These are phyloP conservation scores for Saccharomycopsis sp. DNA, from an alignment of 805 yeast genomes.

Conservation along the genomic window DNA sequence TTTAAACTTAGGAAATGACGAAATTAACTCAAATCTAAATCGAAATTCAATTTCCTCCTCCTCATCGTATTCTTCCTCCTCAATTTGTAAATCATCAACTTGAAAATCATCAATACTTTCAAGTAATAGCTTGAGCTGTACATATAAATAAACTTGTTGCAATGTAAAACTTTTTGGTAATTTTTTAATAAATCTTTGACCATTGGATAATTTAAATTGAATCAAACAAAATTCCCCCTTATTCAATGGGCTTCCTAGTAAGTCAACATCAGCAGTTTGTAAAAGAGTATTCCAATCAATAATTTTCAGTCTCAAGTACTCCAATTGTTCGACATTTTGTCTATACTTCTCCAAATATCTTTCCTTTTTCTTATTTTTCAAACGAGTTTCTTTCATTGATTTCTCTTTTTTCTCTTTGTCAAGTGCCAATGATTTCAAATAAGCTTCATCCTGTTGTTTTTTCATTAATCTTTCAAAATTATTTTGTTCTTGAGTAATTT, in stretches of 20 bases:
- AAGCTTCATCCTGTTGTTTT: constrained; percentile 62
- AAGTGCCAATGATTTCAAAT: constrained; percentile 47
- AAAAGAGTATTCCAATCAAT: constrained; percentile 3
- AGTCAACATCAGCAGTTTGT: constrained; percentile 1
- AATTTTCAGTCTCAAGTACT: constrained; percentile 12
- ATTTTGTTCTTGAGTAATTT: constrained; percentile 54
- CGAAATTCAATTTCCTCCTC: neutral
- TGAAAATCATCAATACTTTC: neutral
- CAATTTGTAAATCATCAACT: neutral
- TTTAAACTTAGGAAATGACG: constrained; percentile 57
- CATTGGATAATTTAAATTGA: constrained; percentile 50
- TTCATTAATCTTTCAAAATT: constrained; percentile 50
- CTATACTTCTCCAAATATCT: constrained; percentile 16
- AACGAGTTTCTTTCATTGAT: constrained; percentile 27
- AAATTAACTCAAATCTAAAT: constrained; percentile 42
- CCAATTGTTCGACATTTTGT: constrained; percentile 15
- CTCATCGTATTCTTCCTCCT: neutral
- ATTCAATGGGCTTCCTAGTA: constrained; percentile 15
- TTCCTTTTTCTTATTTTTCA: constrained; percentile 20
- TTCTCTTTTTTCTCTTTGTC: constrained; percentile 50
- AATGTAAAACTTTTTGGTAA: constrained; percentile 35
- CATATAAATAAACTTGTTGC: constrained; percentile 43
- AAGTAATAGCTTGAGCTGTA: constrained; percentile 24
- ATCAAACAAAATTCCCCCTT: constrained; percentile 35
- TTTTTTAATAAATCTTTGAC: constrained; percentile 41